A percentile compares a stretch with the other conserved stretches of the same genome.
Evolutionary conservation across 306 rosid genomes (phyloP).

Genomic region (Abrus pulchellus): DNA sequence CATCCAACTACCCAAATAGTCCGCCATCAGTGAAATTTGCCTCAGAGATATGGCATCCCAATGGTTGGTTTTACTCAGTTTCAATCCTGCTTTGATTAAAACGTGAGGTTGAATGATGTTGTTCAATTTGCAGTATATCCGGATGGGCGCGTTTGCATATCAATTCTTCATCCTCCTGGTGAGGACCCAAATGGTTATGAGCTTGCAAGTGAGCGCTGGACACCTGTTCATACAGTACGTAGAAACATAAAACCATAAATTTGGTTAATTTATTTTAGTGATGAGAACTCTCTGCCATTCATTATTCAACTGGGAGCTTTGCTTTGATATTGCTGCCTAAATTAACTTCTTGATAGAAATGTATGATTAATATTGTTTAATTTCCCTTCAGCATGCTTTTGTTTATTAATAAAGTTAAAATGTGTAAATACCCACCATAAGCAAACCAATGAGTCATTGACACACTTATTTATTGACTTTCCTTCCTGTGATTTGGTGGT

Average conservation of each 20-base stretch:
- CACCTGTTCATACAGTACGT: constrained; percentile 94
- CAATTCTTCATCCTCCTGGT: constrained; percentile 98
- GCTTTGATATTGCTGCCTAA: constrained; percentile 30
- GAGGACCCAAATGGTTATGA: constrained; percentile 98
- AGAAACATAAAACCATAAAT: constrained; percentile 8
- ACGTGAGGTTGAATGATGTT: constrained; percentile 30
- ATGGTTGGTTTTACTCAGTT: constrained; percentile 62
- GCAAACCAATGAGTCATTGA: background rate
- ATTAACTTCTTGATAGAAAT: constrained; percentile 40
- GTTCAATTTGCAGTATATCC: constrained; percentile 72
- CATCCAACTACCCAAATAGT: constrained; percentile 90
- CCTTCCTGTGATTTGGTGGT: background rate
- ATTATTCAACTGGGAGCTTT: background rate
- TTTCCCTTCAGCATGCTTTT: constrained; percentile 7
- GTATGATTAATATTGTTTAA: constrained; percentile 24
- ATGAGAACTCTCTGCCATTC: background rate
- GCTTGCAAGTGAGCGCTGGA: constrained; percentile 99
- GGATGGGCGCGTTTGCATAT: constrained; percentile 97
- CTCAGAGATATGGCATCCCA: constrained; percentile 96
- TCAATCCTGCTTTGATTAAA: background rate
- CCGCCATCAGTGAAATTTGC: constrained; percentile 88
- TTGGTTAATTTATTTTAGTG: background rate
- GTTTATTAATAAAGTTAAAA: constrained; percentile 12
- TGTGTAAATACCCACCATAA: background rate
- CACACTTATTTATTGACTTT: background rate